Conservation (phyloP, 257 asterid genomes). For the Gentiana dahurica region DNA sequence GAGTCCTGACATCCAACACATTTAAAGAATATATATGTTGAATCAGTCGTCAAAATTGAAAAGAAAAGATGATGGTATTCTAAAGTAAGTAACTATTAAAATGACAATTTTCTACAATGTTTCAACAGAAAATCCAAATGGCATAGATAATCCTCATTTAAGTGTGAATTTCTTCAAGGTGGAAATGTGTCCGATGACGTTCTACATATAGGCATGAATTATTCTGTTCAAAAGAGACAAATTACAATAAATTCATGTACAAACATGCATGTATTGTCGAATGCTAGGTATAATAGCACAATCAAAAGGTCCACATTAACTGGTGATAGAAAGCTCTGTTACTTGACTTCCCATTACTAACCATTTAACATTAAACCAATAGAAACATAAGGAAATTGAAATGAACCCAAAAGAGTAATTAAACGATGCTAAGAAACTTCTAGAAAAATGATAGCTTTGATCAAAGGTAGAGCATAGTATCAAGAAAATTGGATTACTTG, state of each 20-base stretch:
- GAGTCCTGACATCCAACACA: constrained; percentile 46
- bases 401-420: not conserved
- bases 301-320: too few species aligned
- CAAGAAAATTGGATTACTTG: constrained; percentile 21
- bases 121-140: too few species aligned
- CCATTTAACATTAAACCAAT: not conserved
- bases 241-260: not conserved
- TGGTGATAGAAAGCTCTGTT: too few species aligned
- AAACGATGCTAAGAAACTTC: not conserved
- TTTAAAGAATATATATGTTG: not conserved
- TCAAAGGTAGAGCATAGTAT: too few species aligned
- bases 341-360: not conserved
- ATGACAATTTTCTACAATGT: too few species aligned
- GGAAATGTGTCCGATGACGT: not conserved
- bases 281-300: too few species aligned
- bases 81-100: not conserved
- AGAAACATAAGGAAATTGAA: too few species aligned
- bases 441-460: not conserved
- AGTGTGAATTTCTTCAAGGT: too few species aligned
- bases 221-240: not conserved
- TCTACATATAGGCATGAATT: not conserved
- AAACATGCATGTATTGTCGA: too few species aligned
- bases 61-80: not conserved
- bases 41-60: not conserved
- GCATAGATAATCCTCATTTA: too few species aligned